Percentiles rank a stretch among this genome's conserved stretches.
These are phyloP conservation scores for Sorghum bicolor DNA, from an alignment of 176 grass and related monocot genomes.

Conservation along the genomic window DNA sequence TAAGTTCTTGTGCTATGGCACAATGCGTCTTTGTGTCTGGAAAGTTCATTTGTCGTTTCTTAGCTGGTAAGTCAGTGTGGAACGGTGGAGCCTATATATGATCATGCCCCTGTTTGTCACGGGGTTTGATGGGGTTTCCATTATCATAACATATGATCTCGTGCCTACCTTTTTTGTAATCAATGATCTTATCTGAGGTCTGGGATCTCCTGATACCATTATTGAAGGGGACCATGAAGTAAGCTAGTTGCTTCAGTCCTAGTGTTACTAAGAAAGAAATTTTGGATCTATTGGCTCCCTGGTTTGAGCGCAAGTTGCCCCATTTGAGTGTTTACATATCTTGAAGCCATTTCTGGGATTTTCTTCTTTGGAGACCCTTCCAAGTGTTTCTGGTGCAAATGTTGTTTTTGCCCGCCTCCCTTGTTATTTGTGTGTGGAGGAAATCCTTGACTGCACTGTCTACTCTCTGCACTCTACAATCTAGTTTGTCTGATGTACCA, in stretches of 20 bases:
- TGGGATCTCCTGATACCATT: slow-evolving; percentile 7
- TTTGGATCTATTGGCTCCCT: not conserved
- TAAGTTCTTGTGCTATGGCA: not conserved
- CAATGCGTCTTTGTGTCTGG: not conserved
- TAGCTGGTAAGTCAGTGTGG: not conserved
- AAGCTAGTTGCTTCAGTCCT: not conserved
- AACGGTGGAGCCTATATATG: not conserved
- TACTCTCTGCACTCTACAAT: not conserved
- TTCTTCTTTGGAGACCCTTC: not conserved
- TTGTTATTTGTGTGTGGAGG: not conserved
- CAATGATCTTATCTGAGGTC: not conserved
- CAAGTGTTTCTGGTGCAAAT: not conserved
- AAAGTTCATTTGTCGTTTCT: not conserved
- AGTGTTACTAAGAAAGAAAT: not conserved
- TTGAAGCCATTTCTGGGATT: not conserved
- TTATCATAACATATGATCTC: slow-evolving; percentile 30
- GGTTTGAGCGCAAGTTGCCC: slow-evolving; percentile 16
- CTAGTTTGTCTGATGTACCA: not conserved
- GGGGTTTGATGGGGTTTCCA: slow-evolving; percentile 15
- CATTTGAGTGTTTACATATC: not conserved
- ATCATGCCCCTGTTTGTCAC: not conserved
- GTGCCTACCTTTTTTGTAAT: slow-evolving; percentile 3
- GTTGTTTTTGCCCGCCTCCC: no score
- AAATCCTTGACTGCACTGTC: not conserved
- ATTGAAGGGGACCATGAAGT: slow-evolving; percentile 27